Evolutionary conservation across 2,329 filamentous ascomycete species (phyloP), one percentile per base, ranked within the genome.

Genomic region (Elsinoe batatas): DNA sequence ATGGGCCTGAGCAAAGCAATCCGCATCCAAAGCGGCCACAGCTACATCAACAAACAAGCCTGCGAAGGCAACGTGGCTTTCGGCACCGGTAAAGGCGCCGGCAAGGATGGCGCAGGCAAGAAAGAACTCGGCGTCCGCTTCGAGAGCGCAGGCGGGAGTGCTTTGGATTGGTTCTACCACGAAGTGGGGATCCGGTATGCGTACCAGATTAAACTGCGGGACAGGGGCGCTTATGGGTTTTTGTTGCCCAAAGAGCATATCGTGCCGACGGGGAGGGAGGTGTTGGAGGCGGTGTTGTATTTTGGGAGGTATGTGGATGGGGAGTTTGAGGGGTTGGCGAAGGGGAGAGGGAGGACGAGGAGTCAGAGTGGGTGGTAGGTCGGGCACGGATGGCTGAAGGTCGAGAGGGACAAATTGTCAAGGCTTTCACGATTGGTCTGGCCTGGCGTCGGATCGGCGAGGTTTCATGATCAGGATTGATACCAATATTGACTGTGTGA

Each of bases 81-180:
- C 7, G 64, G 62, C 35, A 63, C 26, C 22, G 6, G 22, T 26
- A 6, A 26, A 3, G 22, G 22, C 22, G 6, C 65, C 58, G 40
- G 10, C 13, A 43, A 43, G 40, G 62, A 65, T 56, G 62, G 55
- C 3, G 67, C 67, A 36, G 64, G 65, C 42, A 63, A 67, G 54
- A 67, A 69, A 46, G 64, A 64, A 12, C 58, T 72, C 5, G 71
- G 75, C 18, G 75, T 76, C 2, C 75, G 82, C 37, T 80, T 91
- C 59, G 87, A 93, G 66, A 80, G 80, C 0, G 82, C 84, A 3
- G 91, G 91, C 37, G 91, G 91, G 2, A 91, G 87, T 49, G 88
- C 88, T 1, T 82, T 97, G 40, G 93, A 97, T 70, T 97, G 88
- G 83, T 95, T 98, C 71, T 95, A 95, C 68, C 88, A 95, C 63